These are phyloP conservation scores for Linum tenue DNA, from an alignment of 345 rosid species.

Conservation along the genomic window DNA sequence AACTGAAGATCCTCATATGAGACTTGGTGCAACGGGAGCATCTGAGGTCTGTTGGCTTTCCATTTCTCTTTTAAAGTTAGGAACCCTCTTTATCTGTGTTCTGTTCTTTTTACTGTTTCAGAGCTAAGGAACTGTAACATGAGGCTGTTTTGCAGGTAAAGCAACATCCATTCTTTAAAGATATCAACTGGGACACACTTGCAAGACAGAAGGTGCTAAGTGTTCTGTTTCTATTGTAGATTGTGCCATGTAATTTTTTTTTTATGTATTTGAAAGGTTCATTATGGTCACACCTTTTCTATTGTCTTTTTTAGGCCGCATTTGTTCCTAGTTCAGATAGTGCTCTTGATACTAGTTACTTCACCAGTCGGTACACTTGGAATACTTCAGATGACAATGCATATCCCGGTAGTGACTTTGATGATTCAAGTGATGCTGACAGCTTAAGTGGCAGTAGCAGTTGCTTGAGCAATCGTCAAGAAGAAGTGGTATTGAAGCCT, in stretches of 20 bases:
- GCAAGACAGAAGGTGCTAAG: slow-evolving; percentile 81
- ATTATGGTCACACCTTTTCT: too few relatives aligned
- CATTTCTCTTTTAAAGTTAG: slow-evolving; percentile 7
- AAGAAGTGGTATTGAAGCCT: slow-evolving; percentile 92
- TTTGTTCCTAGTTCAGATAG: slow-evolving; percentile 94
- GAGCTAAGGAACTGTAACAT: slow-evolving; percentile 10
- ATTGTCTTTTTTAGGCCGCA: slow-evolving; percentile 53
- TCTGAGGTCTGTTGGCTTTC: slow-evolving; percentile 53
- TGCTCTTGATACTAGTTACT: slow-evolving; percentile 91
- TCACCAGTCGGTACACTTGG: slow-evolving; percentile 95
- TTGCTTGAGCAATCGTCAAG: slow-evolving; percentile 69
- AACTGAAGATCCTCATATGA: slow-evolving; percentile 93
- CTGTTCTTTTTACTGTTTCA: neutral
- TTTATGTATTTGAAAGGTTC: too few relatives aligned
- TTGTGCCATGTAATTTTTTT: too few relatives aligned
- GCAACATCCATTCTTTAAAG: slow-evolving; percentile 81
- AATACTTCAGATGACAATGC: slow-evolving; percentile 54
- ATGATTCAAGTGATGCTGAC: slow-evolving; percentile 79
- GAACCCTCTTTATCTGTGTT: too few relatives aligned
- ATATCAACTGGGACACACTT: slow-evolving; percentile 97
- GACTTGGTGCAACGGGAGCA: slow-evolving; percentile 96
- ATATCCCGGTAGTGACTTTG: slow-evolving; percentile 59
- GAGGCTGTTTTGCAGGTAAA: slow-evolving; percentile 54
- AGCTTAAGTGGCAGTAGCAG: slow-evolving; percentile 88
- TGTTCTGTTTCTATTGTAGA: slow-evolving; percentile 3